Conservation (phyloP, 1,284 basidiomycete genomes). For the Sporisorium exsertum region DNA sequence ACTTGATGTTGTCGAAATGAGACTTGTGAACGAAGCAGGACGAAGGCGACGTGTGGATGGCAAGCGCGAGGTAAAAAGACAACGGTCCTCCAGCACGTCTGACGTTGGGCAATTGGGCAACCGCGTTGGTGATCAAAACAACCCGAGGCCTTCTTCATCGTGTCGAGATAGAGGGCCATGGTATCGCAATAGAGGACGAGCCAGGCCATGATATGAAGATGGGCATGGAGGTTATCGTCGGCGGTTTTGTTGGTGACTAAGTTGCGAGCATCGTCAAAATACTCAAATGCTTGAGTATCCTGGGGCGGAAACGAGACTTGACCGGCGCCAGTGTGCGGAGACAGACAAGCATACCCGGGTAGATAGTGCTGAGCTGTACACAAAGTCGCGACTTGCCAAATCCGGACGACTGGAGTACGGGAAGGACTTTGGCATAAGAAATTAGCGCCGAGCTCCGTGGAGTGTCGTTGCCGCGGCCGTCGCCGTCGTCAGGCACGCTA, state of each 20-base stretch:
- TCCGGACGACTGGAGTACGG: slow-evolving; percentile 2
- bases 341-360: slow-evolving; percentile 4
- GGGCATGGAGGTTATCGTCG: background rate
- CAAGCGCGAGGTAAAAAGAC: background rate
- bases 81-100: background rate
- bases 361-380: slow-evolving; percentile 1
- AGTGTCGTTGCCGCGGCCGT: background rate
- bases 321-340: background rate
- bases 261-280: background rate
- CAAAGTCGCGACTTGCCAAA: slow-evolving; percentile 2
- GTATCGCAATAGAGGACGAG: slow-evolving; percentile 6
- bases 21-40: background rate
- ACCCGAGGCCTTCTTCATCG: background rate
- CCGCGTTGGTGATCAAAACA: background rate
- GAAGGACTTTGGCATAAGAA: slow-evolving; percentile 1
- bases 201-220: slow-evolving; percentile 6
- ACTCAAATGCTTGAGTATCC: background rate
- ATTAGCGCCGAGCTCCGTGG: background rate
- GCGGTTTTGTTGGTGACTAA: background rate
- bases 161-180: background rate
- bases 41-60: background rate
- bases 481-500: too few relatives aligned
- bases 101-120: background rate
- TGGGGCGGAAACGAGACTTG: background rate
- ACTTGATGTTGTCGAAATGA: background rate